Percentiles rank a stretch among this genome's conserved stretches.
Evolutionary conservation across 257 asterid genomes (phyloP).

Genomic region (Solanum chilense): DNA sequence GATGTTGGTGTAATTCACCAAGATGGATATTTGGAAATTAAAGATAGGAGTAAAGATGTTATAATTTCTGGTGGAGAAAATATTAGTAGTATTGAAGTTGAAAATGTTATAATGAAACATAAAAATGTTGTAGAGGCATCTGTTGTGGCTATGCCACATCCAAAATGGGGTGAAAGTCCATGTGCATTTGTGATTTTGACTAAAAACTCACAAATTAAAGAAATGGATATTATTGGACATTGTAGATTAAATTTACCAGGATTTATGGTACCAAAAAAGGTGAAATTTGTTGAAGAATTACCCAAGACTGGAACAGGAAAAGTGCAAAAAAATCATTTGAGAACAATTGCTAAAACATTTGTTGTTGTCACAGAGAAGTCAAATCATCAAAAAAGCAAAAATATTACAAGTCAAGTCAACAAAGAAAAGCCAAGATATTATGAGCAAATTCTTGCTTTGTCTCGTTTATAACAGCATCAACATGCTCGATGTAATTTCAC

Average conservation of each 20-base stretch:
- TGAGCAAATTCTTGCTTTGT: slow-evolving; percentile 36
- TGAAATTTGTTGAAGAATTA: slow-evolving; percentile 41
- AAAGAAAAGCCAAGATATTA: not conserved
- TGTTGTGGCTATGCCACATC: slow-evolving; percentile 92
- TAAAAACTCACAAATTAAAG: not conserved
- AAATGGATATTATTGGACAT: slow-evolving; percentile 43
- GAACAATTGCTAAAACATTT: slow-evolving; percentile 44
- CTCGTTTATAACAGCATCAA: slow-evolving; percentile 32
- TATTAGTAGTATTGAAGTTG: slow-evolving; percentile 83
- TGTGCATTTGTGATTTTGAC: slow-evolving; percentile 26
- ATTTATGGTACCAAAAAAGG: slow-evolving; percentile 79
- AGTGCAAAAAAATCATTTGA: slow-evolving; percentile 49
- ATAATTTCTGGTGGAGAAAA: slow-evolving; percentile 81
- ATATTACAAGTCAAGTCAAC: slow-evolving; percentile 2
- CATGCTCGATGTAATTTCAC: no score
- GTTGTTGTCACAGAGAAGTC: slow-evolving; percentile 1
- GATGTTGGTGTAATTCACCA: slow-evolving; percentile 80
- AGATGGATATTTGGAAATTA: slow-evolving; percentile 48
- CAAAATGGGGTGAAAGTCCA: slow-evolving; percentile 62
- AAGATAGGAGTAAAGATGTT: slow-evolving; percentile 59
- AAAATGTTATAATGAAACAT: slow-evolving; percentile 43
- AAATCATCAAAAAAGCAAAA: not conserved
- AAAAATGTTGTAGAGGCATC: slow-evolving; percentile 55
- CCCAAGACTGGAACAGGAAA: slow-evolving; percentile 78
- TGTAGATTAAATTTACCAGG: slow-evolving; percentile 50